These are phyloP conservation scores for Pichia insulana DNA, from an alignment of 805 yeast genomes.

Conservation along the genomic window DNA sequence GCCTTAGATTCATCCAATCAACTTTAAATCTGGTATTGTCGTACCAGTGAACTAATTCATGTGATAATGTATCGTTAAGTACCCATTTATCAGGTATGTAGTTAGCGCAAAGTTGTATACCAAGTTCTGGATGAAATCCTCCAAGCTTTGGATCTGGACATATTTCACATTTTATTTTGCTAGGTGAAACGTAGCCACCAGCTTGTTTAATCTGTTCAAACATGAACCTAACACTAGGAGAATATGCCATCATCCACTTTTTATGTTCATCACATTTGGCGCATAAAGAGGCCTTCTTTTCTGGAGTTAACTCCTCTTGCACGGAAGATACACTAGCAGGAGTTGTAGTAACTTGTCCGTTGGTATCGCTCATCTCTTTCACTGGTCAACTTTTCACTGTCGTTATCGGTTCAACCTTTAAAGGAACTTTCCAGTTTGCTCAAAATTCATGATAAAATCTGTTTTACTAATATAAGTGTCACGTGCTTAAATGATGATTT, in stretches of 20 bases:
- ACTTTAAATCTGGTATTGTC: conserved; percentile 84
- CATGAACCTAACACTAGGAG: conserved; percentile 86
- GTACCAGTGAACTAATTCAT: conserved; percentile 88
- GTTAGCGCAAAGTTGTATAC: conserved; percentile 82
- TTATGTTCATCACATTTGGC: conserved; percentile 60
- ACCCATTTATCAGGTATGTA: conserved; percentile 66
- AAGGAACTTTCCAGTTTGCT: no score
- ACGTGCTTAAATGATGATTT: no score
- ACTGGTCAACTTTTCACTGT: no score
- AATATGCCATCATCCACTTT: conserved; percentile 70
- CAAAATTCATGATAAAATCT: no score
- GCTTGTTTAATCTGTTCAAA: conserved; percentile 68
- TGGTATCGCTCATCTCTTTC: conserved; percentile 1
- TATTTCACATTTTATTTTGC: conserved; percentile 64
- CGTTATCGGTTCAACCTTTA: no score
- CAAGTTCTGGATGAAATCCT: conserved; percentile 86
- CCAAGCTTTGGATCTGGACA: conserved; percentile 84
- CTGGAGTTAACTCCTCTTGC: conserved; percentile 1
- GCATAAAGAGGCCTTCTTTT: conserved; percentile 38
- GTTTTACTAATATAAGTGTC: no score
- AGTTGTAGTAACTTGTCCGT: conserved; percentile 5
- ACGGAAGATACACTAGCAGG: not conserved
- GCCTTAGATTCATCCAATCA: conserved; percentile 75
- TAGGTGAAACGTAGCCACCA: conserved; percentile 38
- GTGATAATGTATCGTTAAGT: conserved; percentile 84